Conservation (phyloP, 2,329 filamentous ascomycete species). For the Venturia asperata region DNA sequence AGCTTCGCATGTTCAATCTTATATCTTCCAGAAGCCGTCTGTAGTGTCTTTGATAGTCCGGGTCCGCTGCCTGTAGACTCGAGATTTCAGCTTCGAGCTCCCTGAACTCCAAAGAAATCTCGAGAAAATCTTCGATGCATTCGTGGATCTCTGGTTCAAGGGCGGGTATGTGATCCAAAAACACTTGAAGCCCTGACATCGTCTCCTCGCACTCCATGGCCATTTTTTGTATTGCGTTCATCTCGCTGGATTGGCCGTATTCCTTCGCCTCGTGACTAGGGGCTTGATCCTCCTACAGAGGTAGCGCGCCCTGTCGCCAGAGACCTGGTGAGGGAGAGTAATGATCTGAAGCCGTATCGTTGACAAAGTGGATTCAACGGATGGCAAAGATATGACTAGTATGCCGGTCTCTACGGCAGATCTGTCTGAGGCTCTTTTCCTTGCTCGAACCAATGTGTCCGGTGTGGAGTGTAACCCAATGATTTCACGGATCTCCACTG, state of each 20-base stretch:
- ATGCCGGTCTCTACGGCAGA: neutral
- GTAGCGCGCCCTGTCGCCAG: neutral
- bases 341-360: neutral
- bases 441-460: slow-evolving; percentile 10
- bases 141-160: slow-evolving; percentile 47
- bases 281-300: slow-evolving; percentile 2
- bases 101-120: slow-evolving; percentile 46
- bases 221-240: slow-evolving; percentile 8
- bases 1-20: slow-evolving; percentile 18
- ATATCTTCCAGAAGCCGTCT: slow-evolving; percentile 17
- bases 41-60: slow-evolving; percentile 13
- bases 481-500: neutral
- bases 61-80: slow-evolving; percentile 1
- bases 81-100: slow-evolving; percentile 34
- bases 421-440: slow-evolving; percentile 13
- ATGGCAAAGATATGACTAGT: slow-evolving; percentile 8
- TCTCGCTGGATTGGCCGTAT: neutral
- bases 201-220: slow-evolving; percentile 44
- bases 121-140: slow-evolving; percentile 48
- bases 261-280: neutral
- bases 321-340: neutral
- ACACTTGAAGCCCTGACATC: slow-evolving; percentile 44
- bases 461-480: slow-evolving; percentile 3
- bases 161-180: slow-evolving; percentile 45
- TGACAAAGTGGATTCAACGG: neutral